Evolutionary conservation across 345 rosid species (phyloP), one percentile per base, ranked within the genome.

Genomic region (Hypericum perforatum): DNA sequence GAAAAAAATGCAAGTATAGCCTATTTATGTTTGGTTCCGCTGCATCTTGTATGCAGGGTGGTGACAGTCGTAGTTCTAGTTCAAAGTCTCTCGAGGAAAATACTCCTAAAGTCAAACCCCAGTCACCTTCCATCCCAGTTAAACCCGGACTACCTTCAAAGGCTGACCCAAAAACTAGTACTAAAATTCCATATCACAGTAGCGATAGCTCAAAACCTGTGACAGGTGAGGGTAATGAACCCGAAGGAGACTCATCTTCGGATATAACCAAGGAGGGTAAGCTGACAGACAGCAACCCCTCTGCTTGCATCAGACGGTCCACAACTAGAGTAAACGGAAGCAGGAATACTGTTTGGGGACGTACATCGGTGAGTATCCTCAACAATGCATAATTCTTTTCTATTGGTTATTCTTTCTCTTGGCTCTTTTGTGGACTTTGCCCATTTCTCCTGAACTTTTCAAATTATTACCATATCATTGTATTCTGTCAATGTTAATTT

Each of bases 361-460:
- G 85, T 65, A 64, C 85, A 41, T 54, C 89, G 63, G 97, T 88
- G 78, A 80, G 97, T 83, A 36, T 53, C 32, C 50, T 52, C 61
- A 8, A 15, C 12, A 11, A 52, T 55, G 52, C 32, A 11, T 45
- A 41, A 32, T 51, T 8, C 63, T 50, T 49, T 16, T 0, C 52
- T 13, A 39, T 45, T 38, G 10, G 56, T 60, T 39, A 38, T 40
- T 65, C 63, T 43, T 43, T 60, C 39, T 53, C 43, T 38, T 16
- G 7, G 49, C 13, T 0, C n/a, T 11, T 22, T 11, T 0, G 9
- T 9, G 6, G 22, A 11, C 44, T 64, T 39, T 44, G 8, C 11
- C 8, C 1, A 13, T 40, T 16, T 45, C 44, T 59, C 52, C 16
- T 45, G 12, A 36, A 42, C 38, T 8, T 53, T 58, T 45, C 55